phyloP scores from a whole-genome alignment of 1,139 yeast genomes.

The Saccharomyces hybrid region DNA sequence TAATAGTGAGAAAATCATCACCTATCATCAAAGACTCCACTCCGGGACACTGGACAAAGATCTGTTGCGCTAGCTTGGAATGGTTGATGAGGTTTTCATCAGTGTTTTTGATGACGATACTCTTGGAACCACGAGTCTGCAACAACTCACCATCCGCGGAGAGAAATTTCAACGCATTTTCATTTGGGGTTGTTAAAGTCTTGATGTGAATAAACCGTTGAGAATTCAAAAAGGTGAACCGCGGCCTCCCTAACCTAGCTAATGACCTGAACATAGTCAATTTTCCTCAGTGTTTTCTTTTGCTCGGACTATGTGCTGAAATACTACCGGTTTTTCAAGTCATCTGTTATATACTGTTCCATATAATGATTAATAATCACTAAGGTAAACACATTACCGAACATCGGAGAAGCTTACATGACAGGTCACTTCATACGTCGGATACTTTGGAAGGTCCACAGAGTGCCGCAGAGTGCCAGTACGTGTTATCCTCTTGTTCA shows the following conservation, averaged over 20 bases:
- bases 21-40: slow-evolving; percentile 88
- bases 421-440: background rate
- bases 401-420: background rate
- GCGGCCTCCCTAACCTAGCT: slow-evolving; percentile 38
- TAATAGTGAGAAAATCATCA: slow-evolving; percentile 75
- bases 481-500: background rate
- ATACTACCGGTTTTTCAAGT: background rate
- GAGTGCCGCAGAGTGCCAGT: background rate
- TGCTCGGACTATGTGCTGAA: background rate
- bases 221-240: background rate
- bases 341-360: background rate
- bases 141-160: slow-evolving; percentile 55
- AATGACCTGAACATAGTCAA: background rate
- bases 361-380: background rate
- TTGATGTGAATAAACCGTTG: slow-evolving; percentile 36
- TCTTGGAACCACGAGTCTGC: slow-evolving; percentile 47
- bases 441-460: background rate
- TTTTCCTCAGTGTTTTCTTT: background rate
- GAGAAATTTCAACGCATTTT: slow-evolving; percentile 80
- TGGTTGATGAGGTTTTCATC: slow-evolving; percentile 56
- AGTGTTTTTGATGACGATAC: slow-evolving; percentile 46
- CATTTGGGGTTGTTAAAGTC: slow-evolving; percentile 78
- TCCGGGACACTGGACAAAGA: slow-evolving; percentile 73
- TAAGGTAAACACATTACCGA: background rate
- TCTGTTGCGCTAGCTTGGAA: slow-evolving; percentile 74